Evolutionary conservation across 345 rosid genomes (phyloP).

Genomic region (Heritiera fomes): DNA sequence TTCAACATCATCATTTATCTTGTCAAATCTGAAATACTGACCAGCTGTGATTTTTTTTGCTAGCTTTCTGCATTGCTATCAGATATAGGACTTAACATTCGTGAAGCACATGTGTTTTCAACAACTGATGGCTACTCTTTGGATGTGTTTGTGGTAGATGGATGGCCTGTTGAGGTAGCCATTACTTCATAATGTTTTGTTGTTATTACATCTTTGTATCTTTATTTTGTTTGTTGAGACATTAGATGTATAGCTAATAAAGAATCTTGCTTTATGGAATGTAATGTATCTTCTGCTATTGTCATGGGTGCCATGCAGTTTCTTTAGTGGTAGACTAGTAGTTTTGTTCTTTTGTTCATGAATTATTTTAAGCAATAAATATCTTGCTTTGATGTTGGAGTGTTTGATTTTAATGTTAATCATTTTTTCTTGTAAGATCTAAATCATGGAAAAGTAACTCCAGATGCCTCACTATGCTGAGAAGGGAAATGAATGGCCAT

Average conservation of each 20-base stretch:
- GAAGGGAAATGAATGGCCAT: neutral
- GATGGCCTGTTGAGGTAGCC: conserved; percentile 14
- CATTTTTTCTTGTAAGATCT: neutral
- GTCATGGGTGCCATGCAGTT: neutral
- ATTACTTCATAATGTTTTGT: conserved; percentile 3
- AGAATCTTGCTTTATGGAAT: neutral
- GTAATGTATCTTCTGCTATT: neutral
- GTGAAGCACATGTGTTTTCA: conserved; percentile 79
- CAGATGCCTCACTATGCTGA: neutral
- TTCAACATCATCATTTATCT: neutral
- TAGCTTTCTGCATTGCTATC: conserved; percentile 73
- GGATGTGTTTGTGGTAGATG: conserved; percentile 15
- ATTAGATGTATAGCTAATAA: neutral
- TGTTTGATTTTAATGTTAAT: neutral
- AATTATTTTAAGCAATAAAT: neutral
- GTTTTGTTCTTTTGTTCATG: neutral
- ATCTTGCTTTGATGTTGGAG: neutral
- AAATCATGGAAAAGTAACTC: neutral
- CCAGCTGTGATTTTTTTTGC: neutral
- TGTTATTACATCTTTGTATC: neutral
- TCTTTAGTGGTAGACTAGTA: neutral
- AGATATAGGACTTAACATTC: conserved; percentile 71
- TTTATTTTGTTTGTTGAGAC: neutral
- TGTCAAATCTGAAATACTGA: neutral
- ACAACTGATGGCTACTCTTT: conserved; percentile 65